These are phyloP conservation scores for Nissolia schottii DNA, from an alignment of 306 rosid genomes.

Conservation along the genomic window DNA sequence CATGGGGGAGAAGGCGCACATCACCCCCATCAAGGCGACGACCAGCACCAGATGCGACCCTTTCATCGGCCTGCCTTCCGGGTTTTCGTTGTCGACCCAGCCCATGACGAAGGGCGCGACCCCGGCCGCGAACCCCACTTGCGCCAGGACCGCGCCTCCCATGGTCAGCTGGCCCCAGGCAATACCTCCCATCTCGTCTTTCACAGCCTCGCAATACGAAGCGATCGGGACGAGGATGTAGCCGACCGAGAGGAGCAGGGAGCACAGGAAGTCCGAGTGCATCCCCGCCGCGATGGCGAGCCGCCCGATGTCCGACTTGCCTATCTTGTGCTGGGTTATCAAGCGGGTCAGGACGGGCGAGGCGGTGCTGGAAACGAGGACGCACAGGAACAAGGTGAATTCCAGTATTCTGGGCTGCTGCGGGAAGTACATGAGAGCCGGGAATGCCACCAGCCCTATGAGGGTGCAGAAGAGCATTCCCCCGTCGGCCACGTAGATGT, in stretches of 20 bases:
- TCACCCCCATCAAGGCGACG: constrained; percentile 63
- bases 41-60: constrained; percentile 69
- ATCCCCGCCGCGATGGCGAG: constrained; percentile 69
- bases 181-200: background rate
- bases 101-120: constrained; percentile 60
- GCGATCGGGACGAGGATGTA: constrained; percentile 39
- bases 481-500: constrained; percentile 55
- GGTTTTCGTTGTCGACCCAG: constrained; percentile 83
- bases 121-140: constrained; percentile 34
- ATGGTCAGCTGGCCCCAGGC: background rate
- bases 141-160: constrained; percentile 32
- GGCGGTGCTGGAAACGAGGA: constrained; percentile 52
- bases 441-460: constrained; percentile 34
- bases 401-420: constrained; percentile 9
- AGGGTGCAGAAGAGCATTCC: constrained; percentile 60
- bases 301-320: constrained; percentile 76
- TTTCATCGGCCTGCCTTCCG: constrained; percentile 78
- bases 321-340: constrained; percentile 60
- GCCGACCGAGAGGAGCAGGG: constrained; percentile 54
- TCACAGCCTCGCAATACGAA: background rate
- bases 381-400: constrained; percentile 50
- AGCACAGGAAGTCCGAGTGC: constrained; percentile 64
- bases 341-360: constrained; percentile 79
- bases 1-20: constrained; percentile 41
- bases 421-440: constrained; percentile 30